These are phyloP conservation scores for Phaeodactylum tricornutum DNA, from an alignment of 108 stramenopile species.

Conservation along the genomic window DNA sequence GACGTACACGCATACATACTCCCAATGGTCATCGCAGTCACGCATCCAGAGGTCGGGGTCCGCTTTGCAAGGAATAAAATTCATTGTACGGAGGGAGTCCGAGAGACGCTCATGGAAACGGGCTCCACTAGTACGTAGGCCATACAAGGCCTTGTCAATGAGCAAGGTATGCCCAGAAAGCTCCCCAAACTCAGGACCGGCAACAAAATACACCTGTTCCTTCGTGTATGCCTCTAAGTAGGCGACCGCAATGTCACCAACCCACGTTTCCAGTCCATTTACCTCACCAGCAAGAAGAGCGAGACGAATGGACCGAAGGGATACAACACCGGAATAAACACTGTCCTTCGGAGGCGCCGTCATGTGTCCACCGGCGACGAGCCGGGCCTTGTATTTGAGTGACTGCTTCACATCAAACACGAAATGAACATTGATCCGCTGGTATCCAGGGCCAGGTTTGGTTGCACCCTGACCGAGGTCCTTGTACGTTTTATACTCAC, in stretches of 20 bases:
- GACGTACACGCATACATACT: conserved; percentile 17
- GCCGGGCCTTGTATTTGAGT: conserved; percentile 12
- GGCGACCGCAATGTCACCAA: conserved; percentile 11
- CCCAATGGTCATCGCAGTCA: conserved; percentile 8
- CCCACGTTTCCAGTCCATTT: conserved; percentile 10
- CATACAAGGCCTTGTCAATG: conserved; percentile 25
- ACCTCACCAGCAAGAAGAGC: conserved; percentile 4
- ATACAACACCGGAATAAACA: conserved; percentile 21
- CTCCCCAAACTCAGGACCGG: conserved; percentile 26
- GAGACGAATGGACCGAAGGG: conserved; percentile 4
- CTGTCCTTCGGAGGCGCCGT: conserved; percentile 17
- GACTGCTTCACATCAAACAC: conserved; percentile 30
- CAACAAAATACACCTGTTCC: conserved; percentile 21
- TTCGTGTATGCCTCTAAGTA: conserved; percentile 11
- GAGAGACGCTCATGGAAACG: conserved; percentile 11
- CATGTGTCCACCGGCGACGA: conserved; percentile 20
- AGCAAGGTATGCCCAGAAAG: conserved; percentile 10
- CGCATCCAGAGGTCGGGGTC: conserved; percentile 34
- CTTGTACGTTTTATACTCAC: conserved; percentile 18
- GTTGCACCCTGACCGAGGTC: conserved; percentile 7
- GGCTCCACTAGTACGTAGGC: conserved; percentile 6
- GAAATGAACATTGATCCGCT: conserved; percentile 22
- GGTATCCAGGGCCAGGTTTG: conserved; percentile 6
- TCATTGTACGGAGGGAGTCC: too few species aligned
- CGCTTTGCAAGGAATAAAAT: conserved; percentile 18